Conservation (phyloP, 2,329 filamentous ascomycete species). For the Allantophomopsis lycopodina region DNA sequence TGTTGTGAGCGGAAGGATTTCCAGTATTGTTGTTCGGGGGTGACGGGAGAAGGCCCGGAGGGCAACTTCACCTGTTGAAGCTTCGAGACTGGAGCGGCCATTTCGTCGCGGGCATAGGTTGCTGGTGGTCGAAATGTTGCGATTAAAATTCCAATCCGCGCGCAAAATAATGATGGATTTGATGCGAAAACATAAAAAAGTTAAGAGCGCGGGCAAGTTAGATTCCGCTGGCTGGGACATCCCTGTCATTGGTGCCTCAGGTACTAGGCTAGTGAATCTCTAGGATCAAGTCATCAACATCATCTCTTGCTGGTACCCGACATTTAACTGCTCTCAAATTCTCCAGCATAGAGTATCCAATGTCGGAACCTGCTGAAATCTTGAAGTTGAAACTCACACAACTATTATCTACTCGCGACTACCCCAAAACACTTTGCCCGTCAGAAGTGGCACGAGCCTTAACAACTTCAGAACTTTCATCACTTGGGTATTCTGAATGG, state of each 20-base stretch:
- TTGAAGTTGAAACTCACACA: background rate
- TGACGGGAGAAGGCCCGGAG: conserved; percentile 67
- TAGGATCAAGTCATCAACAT: background rate
- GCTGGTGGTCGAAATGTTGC: background rate
- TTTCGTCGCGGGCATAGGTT: conserved; percentile 6
- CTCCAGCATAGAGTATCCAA: too few relatives aligned
- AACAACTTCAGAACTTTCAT: background rate
- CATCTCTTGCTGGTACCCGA: background rate
- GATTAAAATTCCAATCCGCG: background rate
- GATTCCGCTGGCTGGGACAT: background rate
- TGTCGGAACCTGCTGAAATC: background rate
- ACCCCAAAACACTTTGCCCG: conserved; percentile 6
- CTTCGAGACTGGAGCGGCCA: conserved; percentile 16
- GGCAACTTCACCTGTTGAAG: conserved; percentile 61
- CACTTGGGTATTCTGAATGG: conserved; percentile 1
- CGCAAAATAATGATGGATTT: background rate
- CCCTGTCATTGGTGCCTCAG: background rate
- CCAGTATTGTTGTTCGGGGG: conserved; percentile 94
- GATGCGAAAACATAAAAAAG: background rate
- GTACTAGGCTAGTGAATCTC: background rate
- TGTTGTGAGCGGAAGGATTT: conserved; percentile 85
- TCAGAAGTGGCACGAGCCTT: conserved; percentile 6
- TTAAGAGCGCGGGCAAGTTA: background rate
- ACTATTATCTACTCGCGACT: conserved; percentile 1
- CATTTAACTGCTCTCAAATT: background rate